Evolutionary conservation across 306 rosid species (phyloP).

Genomic region (Pueraria montana): DNA sequence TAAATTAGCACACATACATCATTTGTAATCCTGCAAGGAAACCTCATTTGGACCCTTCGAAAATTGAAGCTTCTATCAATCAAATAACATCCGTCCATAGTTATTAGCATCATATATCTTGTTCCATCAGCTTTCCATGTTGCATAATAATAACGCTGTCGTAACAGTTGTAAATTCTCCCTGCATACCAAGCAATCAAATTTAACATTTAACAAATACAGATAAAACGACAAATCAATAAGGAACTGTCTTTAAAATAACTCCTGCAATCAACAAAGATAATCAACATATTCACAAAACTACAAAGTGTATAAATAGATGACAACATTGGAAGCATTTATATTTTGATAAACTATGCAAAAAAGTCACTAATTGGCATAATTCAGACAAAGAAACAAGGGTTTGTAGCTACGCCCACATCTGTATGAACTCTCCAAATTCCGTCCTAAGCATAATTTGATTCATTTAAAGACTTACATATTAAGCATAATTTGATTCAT

Average conservation of each 20-base stretch:
- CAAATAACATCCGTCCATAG: slow-evolving; percentile 92
- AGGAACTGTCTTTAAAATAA: slow-evolving; percentile 8
- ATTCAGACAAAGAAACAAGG: slow-evolving; percentile 4
- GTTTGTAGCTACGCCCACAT: not conserved
- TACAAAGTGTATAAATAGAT: slow-evolving; percentile 11
- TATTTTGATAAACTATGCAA: not conserved
- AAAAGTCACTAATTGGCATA: slow-evolving; percentile 3
- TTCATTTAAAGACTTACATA: not conserved
- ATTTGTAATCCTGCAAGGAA: slow-evolving; percentile 80
- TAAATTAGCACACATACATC: slow-evolving; percentile 64
- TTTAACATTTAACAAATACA: slow-evolving; percentile 40
- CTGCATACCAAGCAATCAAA: slow-evolving; percentile 59
- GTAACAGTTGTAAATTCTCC: slow-evolving; percentile 86
- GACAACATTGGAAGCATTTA: slow-evolving; percentile 11
- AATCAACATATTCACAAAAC: slow-evolving; percentile 20
- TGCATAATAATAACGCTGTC: slow-evolving; percentile 97
- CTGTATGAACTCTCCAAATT: slow-evolving; percentile 8
- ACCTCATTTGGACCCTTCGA: slow-evolving; percentile 97
- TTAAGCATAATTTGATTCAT: too few species aligned
- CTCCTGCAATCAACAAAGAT: slow-evolving; percentile 21
- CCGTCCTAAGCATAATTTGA: not conserved
- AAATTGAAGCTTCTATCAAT: slow-evolving; percentile 86
- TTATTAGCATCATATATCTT: slow-evolving; percentile 95
- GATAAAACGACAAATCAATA: slow-evolving; percentile 40
- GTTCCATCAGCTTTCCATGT: slow-evolving; percentile 99